phyloP scores from a whole-genome alignment of 192 early-diverging fungal species.

The Coemansia asiatica region DNA sequence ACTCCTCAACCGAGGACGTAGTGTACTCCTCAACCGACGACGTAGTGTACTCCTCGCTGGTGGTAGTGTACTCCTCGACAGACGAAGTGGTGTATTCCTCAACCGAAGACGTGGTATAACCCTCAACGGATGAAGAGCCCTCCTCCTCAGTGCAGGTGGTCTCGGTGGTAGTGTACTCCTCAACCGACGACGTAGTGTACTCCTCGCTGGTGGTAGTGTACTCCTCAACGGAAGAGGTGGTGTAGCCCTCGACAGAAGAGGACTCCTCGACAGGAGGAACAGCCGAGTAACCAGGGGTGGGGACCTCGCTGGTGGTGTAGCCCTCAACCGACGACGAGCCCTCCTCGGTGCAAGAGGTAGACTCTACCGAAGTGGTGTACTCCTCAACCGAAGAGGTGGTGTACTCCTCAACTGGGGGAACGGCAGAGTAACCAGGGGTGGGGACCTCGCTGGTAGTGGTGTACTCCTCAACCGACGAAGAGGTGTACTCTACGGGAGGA shows the following conservation, averaged over 20 bases:
- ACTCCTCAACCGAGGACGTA: constrained; percentile 2
- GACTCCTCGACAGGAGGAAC: constrained; percentile 5
- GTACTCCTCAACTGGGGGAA: constrained; percentile 14
- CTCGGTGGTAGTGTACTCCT: constrained; percentile 8
- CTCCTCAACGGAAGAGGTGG: constrained; percentile 8
- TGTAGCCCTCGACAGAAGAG: neutral
- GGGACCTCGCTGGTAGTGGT: neutral
- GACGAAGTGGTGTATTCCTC: constrained; percentile 10
- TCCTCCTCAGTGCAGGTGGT: neutral
- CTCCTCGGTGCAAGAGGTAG: constrained; percentile 1
- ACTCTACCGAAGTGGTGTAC: no score
- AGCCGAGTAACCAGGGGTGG: constrained; percentile 13
- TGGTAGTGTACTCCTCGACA: constrained; percentile 11
- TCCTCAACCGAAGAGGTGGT: constrained; percentile 7
- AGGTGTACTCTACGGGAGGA: constrained; percentile 9
- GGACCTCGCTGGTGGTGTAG: constrained; percentile 7
- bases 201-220: constrained; percentile 16
- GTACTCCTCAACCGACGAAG: constrained; percentile 2
- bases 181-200: constrained; percentile 13
- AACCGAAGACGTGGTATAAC: constrained; percentile 4
- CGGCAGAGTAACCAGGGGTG: constrained; percentile 9
- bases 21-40: constrained; percentile 6
- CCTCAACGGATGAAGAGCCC: constrained; percentile 15
- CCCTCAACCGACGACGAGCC: neutral
- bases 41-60: constrained; percentile 8